phyloP scores from a whole-genome alignment of 371 early-diverging fungal species.

The Haplosporangium sp. region DNA sequence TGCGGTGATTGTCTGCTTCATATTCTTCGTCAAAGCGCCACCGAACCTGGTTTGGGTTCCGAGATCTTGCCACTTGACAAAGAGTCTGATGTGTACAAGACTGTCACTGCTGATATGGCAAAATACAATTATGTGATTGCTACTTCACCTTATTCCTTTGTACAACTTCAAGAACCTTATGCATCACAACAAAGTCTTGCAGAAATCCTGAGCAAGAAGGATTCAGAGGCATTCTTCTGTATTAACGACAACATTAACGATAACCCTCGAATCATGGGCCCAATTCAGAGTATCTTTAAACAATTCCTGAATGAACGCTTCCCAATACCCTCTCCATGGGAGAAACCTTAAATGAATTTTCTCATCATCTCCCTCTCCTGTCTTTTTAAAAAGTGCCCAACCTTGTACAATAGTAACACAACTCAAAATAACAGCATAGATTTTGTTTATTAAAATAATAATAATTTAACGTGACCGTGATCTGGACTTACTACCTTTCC shows the following conservation, averaged over 20 bases:
- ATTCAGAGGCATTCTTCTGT: conserved; percentile 29
- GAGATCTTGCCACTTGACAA: conserved; percentile 35
- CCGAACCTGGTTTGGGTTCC: conserved; percentile 15
- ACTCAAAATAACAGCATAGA: too few relatives aligned
- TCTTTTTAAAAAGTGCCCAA: too few relatives aligned
- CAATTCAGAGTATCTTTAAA: conserved; percentile 13
- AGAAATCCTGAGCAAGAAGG: conserved; percentile 2
- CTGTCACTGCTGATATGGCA: conserved; percentile 20
- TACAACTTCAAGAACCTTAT: conserved; percentile 12
- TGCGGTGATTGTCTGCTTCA: conserved; percentile 51
- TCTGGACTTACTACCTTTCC: too few relatives aligned
- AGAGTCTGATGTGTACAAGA: conserved; percentile 8
- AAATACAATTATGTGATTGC: conserved; percentile 48
- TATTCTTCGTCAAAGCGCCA: conserved; percentile 33
- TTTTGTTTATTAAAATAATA: too few relatives aligned
- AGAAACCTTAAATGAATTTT: conserved; percentile 13
- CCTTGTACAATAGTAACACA: conserved; percentile 3
- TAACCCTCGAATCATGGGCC: neutral
- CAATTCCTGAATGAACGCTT: conserved; percentile 32
- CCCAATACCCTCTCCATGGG: conserved; percentile 44
- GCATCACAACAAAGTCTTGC: conserved; percentile 1
- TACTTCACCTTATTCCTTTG: conserved; percentile 27
- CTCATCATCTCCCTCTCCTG: neutral
- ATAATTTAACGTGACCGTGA: too few relatives aligned
- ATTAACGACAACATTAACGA: conserved; percentile 38